Evolutionary conservation across 2,329 filamentous ascomycete genomes (phyloP), one percentile per base, ranked within the genome.

Genomic region (Alternaria triticimaculans): DNA sequence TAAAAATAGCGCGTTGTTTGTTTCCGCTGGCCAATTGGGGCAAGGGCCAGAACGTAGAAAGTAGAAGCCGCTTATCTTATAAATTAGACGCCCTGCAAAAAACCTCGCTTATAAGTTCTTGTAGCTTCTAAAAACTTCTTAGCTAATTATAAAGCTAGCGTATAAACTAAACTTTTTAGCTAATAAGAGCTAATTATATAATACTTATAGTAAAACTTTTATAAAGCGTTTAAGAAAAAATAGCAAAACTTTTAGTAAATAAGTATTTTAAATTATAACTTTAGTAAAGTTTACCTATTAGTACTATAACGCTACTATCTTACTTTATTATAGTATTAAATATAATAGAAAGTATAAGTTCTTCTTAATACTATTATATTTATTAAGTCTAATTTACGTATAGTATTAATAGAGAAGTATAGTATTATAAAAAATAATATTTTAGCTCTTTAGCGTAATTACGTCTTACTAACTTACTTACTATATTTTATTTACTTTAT

Each of bases 1-100:
- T 62, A 58, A 67, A 66, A 65, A 60, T 67, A 67, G 62, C 62
- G 62, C 51, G 41, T 59, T 43, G 59, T 60, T 65, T 64, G 45
- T 41, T 37, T 33, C 28, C 49, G 48, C 53, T 56, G 56, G 56
- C 63, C 60, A 65, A 65, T 65, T 51, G 26, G 26, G 53, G 44
- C 5, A 41, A 12, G 51, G 51, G 55, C 60, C 30, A 59, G 48
- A 62, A 58, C 60, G 55, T 41, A 43, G 49, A 48, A 58, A 28
- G 23, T 41, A 5, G 21, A 23, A 23, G 21, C 21, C 21, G 21
- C 25, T 30, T 33, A 33, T 33, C 6, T 33, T 15, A 33, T 33
- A 33, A 33, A 33, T 33, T 15, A 33, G 30, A 33, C 14, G 3
- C 14, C 1, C 5, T 8, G 1, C 2, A 33, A 33, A 33, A 33